Conservation (phyloP, 805 yeast species). For the Lipomyces yamanashiensis region DNA sequence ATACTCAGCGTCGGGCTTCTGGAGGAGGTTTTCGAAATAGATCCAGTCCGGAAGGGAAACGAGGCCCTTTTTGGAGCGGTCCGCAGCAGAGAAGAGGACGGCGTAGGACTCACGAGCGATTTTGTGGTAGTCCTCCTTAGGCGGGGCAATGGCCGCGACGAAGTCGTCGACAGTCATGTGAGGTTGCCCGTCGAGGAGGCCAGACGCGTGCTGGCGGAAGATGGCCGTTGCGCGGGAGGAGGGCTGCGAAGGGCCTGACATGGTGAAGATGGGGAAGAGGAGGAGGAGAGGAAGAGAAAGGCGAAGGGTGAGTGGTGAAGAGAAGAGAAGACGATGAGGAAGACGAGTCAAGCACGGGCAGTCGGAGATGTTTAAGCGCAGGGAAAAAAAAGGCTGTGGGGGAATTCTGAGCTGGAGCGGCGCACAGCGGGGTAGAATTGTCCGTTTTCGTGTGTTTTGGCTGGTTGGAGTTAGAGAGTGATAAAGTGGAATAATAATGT, state of each 20-base stretch:
- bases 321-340: no score
- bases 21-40: constrained; percentile 62
- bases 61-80: constrained; percentile 69
- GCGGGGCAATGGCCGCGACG: constrained; percentile 51
- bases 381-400: neutral
- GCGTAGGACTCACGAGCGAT: constrained; percentile 65
- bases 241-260: constrained; percentile 6
- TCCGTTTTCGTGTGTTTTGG: no score
- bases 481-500: no score
- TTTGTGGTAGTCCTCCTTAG: constrained; percentile 54
- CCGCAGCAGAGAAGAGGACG: constrained; percentile 80
- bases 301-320: neutral
- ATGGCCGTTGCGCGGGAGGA: constrained; percentile 14
- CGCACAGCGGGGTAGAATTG: constrained; percentile 10
- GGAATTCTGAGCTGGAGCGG: neutral
- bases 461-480: no score
- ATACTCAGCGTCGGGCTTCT: constrained; percentile 61
- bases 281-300: constrained; percentile 4
- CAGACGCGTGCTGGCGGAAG: constrained; percentile 27
- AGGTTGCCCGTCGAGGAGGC: constrained; percentile 39
- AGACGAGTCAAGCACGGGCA: constrained; percentile 1
- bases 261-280: neutral
- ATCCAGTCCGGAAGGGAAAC: constrained; percentile 74
- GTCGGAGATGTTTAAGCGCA: neutral
- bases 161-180: constrained; percentile 51